Evolutionary conservation across 2,329 filamentous ascomycete species (phyloP).

Genomic region (Bipolaris gigantea): DNA sequence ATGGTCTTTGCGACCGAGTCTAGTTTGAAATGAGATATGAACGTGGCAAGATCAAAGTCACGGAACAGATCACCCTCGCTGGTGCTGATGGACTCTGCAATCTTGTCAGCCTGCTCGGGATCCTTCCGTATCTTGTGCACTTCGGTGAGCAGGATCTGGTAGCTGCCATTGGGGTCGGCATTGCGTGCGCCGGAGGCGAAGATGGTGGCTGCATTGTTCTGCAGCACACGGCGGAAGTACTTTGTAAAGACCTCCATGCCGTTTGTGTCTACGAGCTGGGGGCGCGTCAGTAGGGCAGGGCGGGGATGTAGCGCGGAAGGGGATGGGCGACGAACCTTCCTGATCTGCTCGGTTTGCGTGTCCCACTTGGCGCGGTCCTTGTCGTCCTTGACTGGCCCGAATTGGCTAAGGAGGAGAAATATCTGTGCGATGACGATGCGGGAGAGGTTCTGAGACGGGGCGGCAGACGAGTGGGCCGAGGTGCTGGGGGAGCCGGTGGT

Average conservation of each 20-base stretch:
- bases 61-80: slow-evolving; percentile 91
- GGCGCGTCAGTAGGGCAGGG: slow-evolving; percentile 21
- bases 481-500: slow-evolving; percentile 58
- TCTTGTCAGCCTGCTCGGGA: slow-evolving; percentile 80
- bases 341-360: slow-evolving; percentile 84
- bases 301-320: slow-evolving; percentile 7
- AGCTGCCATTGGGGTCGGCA: slow-evolving; percentile 76
- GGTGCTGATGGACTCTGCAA: slow-evolving; percentile 89
- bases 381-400: slow-evolving; percentile 82
- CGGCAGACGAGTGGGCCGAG: slow-evolving; percentile 49
- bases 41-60: slow-evolving; percentile 93
- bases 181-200: slow-evolving; percentile 78
- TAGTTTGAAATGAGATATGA: slow-evolving; percentile 94
- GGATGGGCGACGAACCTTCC: slow-evolving; percentile 66
- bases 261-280: slow-evolving; percentile 90
- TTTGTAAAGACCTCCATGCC: slow-evolving; percentile 98
- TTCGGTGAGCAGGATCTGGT: slow-evolving; percentile 78
- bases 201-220: slow-evolving; percentile 87
- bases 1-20: slow-evolving; percentile 86
- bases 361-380: slow-evolving; percentile 92
- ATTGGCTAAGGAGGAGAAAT: slow-evolving; percentile 79
- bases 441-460: slow-evolving; percentile 60
- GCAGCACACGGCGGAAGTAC: slow-evolving; percentile 91
- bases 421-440: slow-evolving; percentile 96
- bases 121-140: slow-evolving; percentile 84